Conservation (phyloP, 78 protist species). For the Guillardia theta region DNA sequence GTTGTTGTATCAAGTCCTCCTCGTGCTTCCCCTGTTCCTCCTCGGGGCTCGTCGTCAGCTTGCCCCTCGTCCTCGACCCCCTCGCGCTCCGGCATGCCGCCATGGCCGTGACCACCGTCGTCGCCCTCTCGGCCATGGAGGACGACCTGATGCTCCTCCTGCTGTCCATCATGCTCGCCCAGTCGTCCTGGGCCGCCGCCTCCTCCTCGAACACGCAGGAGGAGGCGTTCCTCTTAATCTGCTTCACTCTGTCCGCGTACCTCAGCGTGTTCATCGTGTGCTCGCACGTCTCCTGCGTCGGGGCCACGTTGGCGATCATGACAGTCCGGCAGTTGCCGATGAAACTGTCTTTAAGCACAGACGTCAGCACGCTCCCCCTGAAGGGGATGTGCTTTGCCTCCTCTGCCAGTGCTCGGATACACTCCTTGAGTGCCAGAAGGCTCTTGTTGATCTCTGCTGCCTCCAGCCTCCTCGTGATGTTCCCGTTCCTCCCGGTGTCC, state of each 20-base stretch:
- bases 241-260: too few species aligned
- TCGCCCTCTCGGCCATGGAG: too few species aligned
- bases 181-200: too few species aligned
- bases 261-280: conserved; percentile 91
- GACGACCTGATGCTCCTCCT: too few species aligned
- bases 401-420: conserved; percentile 18
- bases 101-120: too few species aligned
- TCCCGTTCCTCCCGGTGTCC: conserved; percentile 69
- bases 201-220: too few species aligned
- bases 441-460: conserved; percentile 93
- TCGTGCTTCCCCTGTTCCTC: background rate
- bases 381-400: conserved; percentile 83
- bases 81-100: too few species aligned
- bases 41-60: background rate
- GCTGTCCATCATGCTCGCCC: too few species aligned
- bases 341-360: conserved; percentile 86
- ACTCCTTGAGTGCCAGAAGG: conserved; percentile 84
- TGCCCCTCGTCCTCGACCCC: background rate
- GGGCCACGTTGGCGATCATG: conserved; percentile 90
- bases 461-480: conserved; percentile 56
- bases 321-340: conserved; percentile 85
- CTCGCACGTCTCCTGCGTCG: conserved; percentile 71
- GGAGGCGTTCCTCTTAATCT: too few species aligned
- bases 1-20: background rate
- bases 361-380: background rate